Base-by-base conservation (phyloP, 2,329 filamentous ascomycete species). In the Shiraia bambusicola region DNA sequence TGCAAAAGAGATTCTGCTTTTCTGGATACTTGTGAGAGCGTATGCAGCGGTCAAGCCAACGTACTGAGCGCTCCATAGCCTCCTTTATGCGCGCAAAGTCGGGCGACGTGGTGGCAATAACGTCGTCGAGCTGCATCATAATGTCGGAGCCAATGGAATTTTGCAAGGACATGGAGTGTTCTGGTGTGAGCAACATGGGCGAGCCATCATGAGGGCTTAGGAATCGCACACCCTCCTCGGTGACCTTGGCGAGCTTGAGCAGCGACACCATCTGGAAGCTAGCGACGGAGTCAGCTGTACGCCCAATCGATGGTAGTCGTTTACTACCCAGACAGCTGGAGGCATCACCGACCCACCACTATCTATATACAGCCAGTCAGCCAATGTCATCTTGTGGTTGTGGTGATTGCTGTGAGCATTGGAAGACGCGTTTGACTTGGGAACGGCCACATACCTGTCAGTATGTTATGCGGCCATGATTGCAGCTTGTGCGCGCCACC, bases 251-350 rank as follows among this genome's bases (percentile, higher is more conserved):
- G 37, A 98, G 82, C 66, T 95, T 88, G 37, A 98, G 81, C 25
- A 98, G 77, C 48, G 90, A 96, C 40, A 98, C 94, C 93, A 98
- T 98, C 70, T 98, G 93, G 70, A 98, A 98, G 46, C 92, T 95
- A 66, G 43, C 37, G 26, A 33, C 28, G 27, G 49, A 30, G 54
- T 70, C 63, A 69, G 64, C n/a, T 53, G 46, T 40, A 31, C 29
- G 44, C 28, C 22, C 38, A 28, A 42, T 52, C 22, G 29, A 49
- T 22, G 19, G 19, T 8, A 22, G 19, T 8, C 19, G 8, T 22
- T 8, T 8, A 22, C 19, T 22, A 22, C 19, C 37, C 29, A 46
- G 19, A 13, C 56, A 35, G 32, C 50, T 45, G 35, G 45, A 45
- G 13, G 52, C 37, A 42, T 56, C 42, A 72, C 71, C 45, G 52